Evolutionary conservation across 179 eudicot species (phyloP).

Genomic region (Silene coronaria): DNA sequence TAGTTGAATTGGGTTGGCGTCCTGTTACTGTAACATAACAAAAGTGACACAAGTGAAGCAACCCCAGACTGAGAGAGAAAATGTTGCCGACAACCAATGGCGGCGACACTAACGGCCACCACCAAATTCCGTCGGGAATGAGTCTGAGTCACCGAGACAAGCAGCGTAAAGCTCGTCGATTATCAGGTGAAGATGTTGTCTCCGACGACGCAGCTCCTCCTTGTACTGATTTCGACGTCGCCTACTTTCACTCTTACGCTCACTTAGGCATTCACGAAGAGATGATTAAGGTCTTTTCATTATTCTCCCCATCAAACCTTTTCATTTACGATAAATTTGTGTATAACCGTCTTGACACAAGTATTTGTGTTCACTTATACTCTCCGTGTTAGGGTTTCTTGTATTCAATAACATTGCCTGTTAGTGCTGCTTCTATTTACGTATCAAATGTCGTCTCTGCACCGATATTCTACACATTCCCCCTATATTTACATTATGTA

Average conservation of each 20-base stretch:
- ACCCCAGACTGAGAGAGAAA: not conserved
- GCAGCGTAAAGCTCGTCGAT: conserved; percentile 16
- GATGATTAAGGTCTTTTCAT: conserved; percentile 87
- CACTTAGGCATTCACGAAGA: conserved; percentile 97
- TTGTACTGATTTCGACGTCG: conserved; percentile 78
- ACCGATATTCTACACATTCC: too few relatives aligned
- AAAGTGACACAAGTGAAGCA: not conserved
- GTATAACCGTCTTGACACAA: too few relatives aligned
- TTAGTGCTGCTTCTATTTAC: not conserved
- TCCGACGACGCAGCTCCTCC: conserved; percentile 33
- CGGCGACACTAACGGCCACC: conserved; percentile 19
- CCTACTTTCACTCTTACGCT: conserved; percentile 86
- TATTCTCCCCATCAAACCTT: too few relatives aligned
- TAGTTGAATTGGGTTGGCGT: too few relatives aligned
- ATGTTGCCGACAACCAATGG: conserved; percentile 11
- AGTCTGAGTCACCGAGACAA: conserved; percentile 8
- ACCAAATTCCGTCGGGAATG: not conserved
- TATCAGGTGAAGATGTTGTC: conserved; percentile 13
- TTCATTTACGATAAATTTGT: too few relatives aligned
- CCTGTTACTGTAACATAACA: too few relatives aligned
- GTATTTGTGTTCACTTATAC: too few relatives aligned
- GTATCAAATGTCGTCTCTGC: too few relatives aligned
- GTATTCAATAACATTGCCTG: too few relatives aligned
- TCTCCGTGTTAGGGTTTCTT: too few relatives aligned
- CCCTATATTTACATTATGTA: not conserved